Evolutionary conservation across 2,329 filamentous ascomycete genomes (phyloP), one percentile per base, ranked within the genome.

Genomic region (Cytospora leucostoma): DNA sequence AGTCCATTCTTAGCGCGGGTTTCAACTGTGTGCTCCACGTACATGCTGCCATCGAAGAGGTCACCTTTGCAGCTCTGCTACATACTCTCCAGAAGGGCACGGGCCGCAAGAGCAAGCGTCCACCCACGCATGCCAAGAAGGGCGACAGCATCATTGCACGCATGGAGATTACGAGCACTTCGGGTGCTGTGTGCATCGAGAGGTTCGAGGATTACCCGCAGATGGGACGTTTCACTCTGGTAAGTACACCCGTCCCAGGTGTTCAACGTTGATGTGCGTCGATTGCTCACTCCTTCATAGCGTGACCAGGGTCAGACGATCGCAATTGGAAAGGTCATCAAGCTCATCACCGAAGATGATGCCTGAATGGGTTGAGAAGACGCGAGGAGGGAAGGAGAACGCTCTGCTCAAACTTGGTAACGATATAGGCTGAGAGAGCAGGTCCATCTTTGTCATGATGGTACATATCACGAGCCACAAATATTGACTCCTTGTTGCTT

Each of bases 1-100:
- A 96, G 86, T 93, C 82, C 71, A 99, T 99, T 73, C 83, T 99
- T 47, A 91, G 90, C 10, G 92, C 94, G 21, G 95, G 95, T 59
- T 99, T 97, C 82, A 97, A 97, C 81, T 99, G 95, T 73, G 96
- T 99, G 49, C 82, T 99, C 69, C 95, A 99, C 79, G 92, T 99
- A 27, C 95, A 99, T 78, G 93, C 94, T 5, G 95, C 95, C 27
- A 96, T 97, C 66, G 95, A 99, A 81, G 95, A 99, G 77, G 92
- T 99, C 63, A 97, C 94, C 0, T 96, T 99, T 73, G 85, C 88
- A 0, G 85, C 89, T 4, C 83, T 99, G 59, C 80, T 99, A 69
- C 95, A 99, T 80, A 97, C 94, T 79, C 82, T 98, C 53, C 93
- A 99, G 77, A 97, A 97, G 78, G 94, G 93, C 59, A 99, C 95